phyloP scores from a whole-genome alignment of 1,284 basidiomycete genomes.

The Ceratorhiza oryzae-sativae region DNA sequence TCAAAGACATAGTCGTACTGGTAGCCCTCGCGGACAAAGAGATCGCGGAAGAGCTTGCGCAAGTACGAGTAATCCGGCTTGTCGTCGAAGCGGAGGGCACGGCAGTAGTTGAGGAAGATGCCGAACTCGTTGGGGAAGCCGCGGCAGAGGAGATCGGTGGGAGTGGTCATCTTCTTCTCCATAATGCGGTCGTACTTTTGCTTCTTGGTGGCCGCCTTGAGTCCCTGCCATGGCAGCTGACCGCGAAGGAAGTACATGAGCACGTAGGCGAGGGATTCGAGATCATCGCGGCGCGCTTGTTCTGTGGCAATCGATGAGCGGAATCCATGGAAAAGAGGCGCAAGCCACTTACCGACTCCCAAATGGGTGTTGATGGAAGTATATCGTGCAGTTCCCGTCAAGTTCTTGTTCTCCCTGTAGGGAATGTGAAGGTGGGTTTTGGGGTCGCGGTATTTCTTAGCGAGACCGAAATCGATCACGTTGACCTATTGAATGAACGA shows the following conservation, averaged over 20 bases:
- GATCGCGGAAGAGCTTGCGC: conserved; percentile 96
- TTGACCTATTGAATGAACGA: conserved; percentile 66
- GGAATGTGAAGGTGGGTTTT: conserved; percentile 99
- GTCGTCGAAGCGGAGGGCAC: conserved; percentile 96
- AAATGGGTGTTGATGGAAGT: conserved; percentile 99
- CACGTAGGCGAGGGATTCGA: conserved; percentile 95
- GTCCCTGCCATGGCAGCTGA: conserved; percentile 95
- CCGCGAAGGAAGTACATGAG: conserved; percentile 99
- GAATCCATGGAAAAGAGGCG: background rate
- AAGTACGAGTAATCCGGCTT: conserved; percentile 98
- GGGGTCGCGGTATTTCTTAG: conserved; percentile 99
- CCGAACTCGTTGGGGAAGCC: conserved; percentile 98
- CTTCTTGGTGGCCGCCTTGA: conserved; percentile 99
- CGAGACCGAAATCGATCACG: conserved; percentile 98
- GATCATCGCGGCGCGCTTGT: conserved; percentile 94
- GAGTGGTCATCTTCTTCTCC: conserved; percentile 99
- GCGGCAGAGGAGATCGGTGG: conserved; percentile 93
- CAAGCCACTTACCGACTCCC: conserved; percentile 69
- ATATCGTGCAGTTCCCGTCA: conserved; percentile 98
- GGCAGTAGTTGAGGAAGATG: conserved; percentile 97
- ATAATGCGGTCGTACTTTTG: conserved; percentile 99
- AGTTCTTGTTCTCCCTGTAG: conserved; percentile 99
- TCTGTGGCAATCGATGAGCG: conserved; percentile 53
- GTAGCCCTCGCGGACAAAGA: conserved; percentile 96
- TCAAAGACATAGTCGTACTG: conserved; percentile 99